These are phyloP conservation scores for Noccaea bulbosa DNA, from an alignment of 345 rosid genomes.

Conservation along the genomic window DNA sequence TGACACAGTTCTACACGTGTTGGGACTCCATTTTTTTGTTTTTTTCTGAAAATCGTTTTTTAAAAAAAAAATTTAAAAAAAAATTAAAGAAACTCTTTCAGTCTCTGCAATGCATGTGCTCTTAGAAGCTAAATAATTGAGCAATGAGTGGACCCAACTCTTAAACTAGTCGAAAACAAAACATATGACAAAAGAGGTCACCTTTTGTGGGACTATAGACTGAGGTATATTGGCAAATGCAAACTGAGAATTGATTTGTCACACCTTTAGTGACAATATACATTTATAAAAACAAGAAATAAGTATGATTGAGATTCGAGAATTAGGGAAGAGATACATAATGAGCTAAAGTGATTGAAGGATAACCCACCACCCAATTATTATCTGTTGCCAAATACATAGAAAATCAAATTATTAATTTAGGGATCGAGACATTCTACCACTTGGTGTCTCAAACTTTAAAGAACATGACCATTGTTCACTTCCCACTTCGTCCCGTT, in stretches of 20 bases:
- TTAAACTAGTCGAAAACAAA: slow-evolving; percentile 26
- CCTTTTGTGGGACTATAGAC: slow-evolving; percentile 27
- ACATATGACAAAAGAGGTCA: slow-evolving; percentile 33
- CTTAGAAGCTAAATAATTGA: slow-evolving; percentile 26
- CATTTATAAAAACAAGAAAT: background rate
- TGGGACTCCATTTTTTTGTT: too few species aligned
- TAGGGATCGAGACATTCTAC: slow-evolving; percentile 18
- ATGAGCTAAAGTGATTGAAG: slow-evolving; percentile 23
- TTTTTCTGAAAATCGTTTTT: too few species aligned
- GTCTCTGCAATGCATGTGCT: too few species aligned
- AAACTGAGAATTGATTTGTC: slow-evolving; percentile 16
- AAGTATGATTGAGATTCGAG: slow-evolving; percentile 29
- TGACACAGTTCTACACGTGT: too few species aligned
- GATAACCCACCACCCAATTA: slow-evolving; percentile 34
- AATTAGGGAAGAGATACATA: slow-evolving; percentile 11
- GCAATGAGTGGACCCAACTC: slow-evolving; percentile 35
- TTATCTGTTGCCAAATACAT: background rate
- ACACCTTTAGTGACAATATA: background rate
- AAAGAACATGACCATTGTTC: slow-evolving; percentile 15
- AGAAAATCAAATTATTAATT: background rate
- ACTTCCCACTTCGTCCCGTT: slow-evolving; percentile 17
- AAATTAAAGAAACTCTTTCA: too few species aligned
- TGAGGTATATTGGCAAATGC: slow-evolving; percentile 26
- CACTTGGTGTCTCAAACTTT: slow-evolving; percentile 25
- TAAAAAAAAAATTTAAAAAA: too few species aligned